Evolutionary conservation across 2,329 filamentous ascomycete genomes (phyloP).

Genomic region (Decorospora gaudefroyi): DNA sequence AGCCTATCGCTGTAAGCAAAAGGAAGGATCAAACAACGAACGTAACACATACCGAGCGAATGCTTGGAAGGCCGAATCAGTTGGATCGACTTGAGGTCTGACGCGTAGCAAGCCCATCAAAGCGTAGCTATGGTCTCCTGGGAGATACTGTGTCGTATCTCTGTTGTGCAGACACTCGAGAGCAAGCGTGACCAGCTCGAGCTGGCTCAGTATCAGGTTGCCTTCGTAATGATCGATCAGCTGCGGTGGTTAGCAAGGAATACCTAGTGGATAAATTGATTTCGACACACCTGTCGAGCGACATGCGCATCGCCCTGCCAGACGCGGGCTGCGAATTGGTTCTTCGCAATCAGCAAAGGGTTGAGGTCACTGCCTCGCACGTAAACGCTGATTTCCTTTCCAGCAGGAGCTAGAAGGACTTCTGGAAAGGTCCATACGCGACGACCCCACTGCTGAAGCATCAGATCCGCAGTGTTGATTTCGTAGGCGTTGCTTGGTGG

Average conservation of each 20-base stretch:
- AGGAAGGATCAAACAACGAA: background rate
- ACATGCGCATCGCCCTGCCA: slow-evolving; percentile 49
- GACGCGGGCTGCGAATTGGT: slow-evolving; percentile 48
- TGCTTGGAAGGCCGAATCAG: slow-evolving; percentile 54
- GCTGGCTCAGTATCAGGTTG: slow-evolving; percentile 47
- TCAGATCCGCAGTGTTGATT: slow-evolving; percentile 32
- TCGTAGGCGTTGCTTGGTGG: slow-evolving; percentile 24
- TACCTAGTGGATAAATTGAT: background rate
- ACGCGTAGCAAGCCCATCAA: slow-evolving; percentile 54
- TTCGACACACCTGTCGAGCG: slow-evolving; percentile 33
- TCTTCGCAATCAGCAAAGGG: slow-evolving; percentile 44
- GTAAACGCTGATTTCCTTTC: slow-evolving; percentile 42
- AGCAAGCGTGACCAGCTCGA: slow-evolving; percentile 51
- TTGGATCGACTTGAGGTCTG: slow-evolving; percentile 47
- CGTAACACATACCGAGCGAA: slow-evolving; percentile 47
- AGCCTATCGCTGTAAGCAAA: slow-evolving; percentile 32
- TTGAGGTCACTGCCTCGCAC: slow-evolving; percentile 33
- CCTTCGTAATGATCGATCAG: slow-evolving; percentile 55
- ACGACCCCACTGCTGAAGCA: slow-evolving; percentile 52
- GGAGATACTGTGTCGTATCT: slow-evolving; percentile 44
- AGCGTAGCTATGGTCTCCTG: slow-evolving; percentile 53
- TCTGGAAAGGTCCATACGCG: slow-evolving; percentile 56
- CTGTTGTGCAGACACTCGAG: slow-evolving; percentile 50
- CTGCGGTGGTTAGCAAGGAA: slow-evolving; percentile 22
- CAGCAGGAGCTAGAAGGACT: slow-evolving; percentile 44